phyloP scores from a whole-genome alignment of 768 basidiomycete genomes.

The Phaeotremella fagi region DNA sequence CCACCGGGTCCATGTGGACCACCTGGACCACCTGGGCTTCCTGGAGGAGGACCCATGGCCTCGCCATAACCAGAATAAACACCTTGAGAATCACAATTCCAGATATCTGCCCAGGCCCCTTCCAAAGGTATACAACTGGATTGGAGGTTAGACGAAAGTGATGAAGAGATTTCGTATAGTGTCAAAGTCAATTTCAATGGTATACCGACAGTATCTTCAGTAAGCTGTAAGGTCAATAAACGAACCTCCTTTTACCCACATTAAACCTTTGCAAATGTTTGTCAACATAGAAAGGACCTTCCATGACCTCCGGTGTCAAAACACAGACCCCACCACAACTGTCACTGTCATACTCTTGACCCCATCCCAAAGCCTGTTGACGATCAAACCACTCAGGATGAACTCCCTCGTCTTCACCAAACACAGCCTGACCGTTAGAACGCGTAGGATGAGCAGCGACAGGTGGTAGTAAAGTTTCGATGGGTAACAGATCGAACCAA shows the following conservation, averaged over 20 bases:
- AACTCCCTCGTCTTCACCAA: neutral
- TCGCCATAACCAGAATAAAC: constrained; percentile 7
- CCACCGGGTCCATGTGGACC: constrained; percentile 6
- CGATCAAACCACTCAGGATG: constrained; percentile 7
- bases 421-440: too few relatives aligned
- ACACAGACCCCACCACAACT: constrained; percentile 10
- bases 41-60: neutral
- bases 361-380: constrained; percentile 4
- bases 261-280: constrained; percentile 1
- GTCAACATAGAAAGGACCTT: constrained; percentile 11
- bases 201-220: constrained; percentile 1
- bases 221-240: constrained; percentile 4
- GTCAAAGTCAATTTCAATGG: neutral
- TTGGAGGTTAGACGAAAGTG: neutral
- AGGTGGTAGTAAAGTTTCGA: neutral
- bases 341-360: neutral
- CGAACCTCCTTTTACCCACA: too few relatives aligned
- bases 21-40: neutral
- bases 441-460: neutral
- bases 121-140: constrained; percentile 1
- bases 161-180: constrained; percentile 5
- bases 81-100: constrained; percentile 3
- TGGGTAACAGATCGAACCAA: neutral
- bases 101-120: constrained; percentile 8
- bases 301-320: constrained; percentile 8